phyloP scores from a whole-genome alignment of 225 moss, liverwort and hornwort species.

The Antitrichia curtipendula region DNA sequence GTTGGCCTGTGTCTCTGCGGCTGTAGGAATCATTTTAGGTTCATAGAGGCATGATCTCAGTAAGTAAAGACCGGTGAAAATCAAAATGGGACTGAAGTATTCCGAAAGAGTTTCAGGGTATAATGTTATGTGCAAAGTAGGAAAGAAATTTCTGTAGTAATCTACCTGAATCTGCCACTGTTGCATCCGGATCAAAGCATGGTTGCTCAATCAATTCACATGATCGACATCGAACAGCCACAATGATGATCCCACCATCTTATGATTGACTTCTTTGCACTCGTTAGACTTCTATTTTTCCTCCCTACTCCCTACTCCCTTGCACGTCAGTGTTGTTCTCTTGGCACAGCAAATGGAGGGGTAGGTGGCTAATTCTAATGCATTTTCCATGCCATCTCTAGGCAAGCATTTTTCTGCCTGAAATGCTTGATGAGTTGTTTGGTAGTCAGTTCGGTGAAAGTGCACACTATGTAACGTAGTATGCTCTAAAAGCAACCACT shows the following conservation, averaged over 20 bases:
- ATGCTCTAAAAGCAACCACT: too few relatives aligned
- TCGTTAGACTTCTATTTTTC: background rate
- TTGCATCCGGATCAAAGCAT: background rate
- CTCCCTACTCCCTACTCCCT: background rate
- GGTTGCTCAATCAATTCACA: background rate
- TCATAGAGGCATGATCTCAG: slow-evolving; percentile 1
- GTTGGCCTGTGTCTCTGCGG: slow-evolving; percentile 8
- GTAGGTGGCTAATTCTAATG: background rate
- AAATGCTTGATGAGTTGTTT: background rate
- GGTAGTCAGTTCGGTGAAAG: background rate
- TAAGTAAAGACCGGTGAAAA: background rate
- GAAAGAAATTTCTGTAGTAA: background rate
- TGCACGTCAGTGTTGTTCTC: background rate
- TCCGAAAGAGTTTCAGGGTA: background rate
- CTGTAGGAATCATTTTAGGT: slow-evolving; percentile 17
- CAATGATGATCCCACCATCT: background rate
- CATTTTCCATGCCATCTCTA: background rate
- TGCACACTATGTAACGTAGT: too few relatives aligned
- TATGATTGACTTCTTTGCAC: background rate
- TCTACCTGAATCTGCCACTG: background rate
- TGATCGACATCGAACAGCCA: background rate
- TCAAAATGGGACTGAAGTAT: background rate
- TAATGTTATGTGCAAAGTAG: background rate
- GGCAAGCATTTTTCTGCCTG: background rate
- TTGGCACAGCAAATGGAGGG: background rate